phyloP scores from a whole-genome alignment of 2,329 filamentous ascomycete species.

The Trichoderma brevicompactum region DNA sequence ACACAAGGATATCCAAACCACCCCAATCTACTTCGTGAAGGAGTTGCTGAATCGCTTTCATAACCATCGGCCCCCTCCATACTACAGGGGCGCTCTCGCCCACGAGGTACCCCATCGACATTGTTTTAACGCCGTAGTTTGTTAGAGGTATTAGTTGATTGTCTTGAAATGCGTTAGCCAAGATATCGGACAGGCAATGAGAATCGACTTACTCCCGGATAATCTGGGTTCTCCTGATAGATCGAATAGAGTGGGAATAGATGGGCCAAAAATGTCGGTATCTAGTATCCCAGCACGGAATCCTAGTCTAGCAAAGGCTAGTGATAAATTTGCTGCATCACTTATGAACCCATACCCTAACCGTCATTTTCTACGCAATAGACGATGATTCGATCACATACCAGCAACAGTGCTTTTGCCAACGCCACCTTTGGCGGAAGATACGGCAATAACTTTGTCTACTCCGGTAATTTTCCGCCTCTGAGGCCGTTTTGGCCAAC shows the following conservation, averaged over 20 bases:
- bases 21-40: slow-evolving; percentile 96
- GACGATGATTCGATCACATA: slow-evolving; percentile 42
- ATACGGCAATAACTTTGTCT: slow-evolving; percentile 91
- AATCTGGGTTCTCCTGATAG: slow-evolving; percentile 78
- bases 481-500: slow-evolving; percentile 75
- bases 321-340: slow-evolving; percentile 71
- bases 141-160: slow-evolving; percentile 85
- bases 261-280: slow-evolving; percentile 95
- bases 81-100: slow-evolving; percentile 80
- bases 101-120: slow-evolving; percentile 97
- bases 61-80: slow-evolving; percentile 96
- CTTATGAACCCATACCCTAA: neutral
- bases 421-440: slow-evolving; percentile 96
- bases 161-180: slow-evolving; percentile 49
- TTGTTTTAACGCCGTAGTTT: slow-evolving; percentile 95
- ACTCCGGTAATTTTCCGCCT: slow-evolving; percentile 82
- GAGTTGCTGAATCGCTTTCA: slow-evolving; percentile 94
- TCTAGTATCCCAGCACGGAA: slow-evolving; percentile 87
- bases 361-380: neutral
- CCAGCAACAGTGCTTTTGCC: slow-evolving; percentile 94
- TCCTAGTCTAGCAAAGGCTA: slow-evolving; percentile 82
- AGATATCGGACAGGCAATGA: neutral
- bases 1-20: slow-evolving; percentile 81
- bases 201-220: slow-evolving; percentile 63
- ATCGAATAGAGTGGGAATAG: slow-evolving; percentile 86